These are phyloP conservation scores for Pilobolus umbonatus DNA, from an alignment of 192 early-diverging fungal species.

Conservation along the genomic window DNA sequence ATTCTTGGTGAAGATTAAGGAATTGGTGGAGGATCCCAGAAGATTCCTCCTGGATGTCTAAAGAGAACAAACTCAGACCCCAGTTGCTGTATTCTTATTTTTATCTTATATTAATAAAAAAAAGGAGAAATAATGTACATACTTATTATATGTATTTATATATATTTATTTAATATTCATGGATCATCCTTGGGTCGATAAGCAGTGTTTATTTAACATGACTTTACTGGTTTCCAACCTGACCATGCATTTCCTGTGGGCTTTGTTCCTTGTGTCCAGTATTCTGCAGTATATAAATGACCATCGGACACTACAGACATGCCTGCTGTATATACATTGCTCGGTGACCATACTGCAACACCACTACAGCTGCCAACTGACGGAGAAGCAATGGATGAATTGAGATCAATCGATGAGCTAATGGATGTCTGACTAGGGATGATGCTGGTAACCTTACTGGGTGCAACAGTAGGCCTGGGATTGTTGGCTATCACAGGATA, in stretches of 20 bases:
- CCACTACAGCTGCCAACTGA: conserved; percentile 24
- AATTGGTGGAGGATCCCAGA: conserved; percentile 93
- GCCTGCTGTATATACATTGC: conserved; percentile 34
- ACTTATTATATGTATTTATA: too few species aligned
- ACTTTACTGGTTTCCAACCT: neutral
- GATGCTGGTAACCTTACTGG: neutral
- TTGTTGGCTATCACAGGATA: neutral
- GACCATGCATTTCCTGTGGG: conserved; percentile 5
- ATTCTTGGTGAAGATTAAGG: conserved; percentile 97
- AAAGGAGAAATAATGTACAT: too few species aligned
- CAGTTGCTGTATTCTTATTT: too few species aligned
- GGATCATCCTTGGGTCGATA: too few species aligned
- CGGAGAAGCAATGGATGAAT: conserved; percentile 7
- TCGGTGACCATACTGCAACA: conserved; percentile 17
- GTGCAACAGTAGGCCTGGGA: conserved; percentile 2
- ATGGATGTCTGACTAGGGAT: conserved; percentile 22
- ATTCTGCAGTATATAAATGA: conserved; percentile 34
- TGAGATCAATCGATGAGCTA: conserved; percentile 23
- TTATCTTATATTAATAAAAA: too few species aligned
- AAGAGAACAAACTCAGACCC: too few species aligned
- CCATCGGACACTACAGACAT: conserved; percentile 35
- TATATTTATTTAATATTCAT: too few species aligned
- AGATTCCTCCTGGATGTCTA: conserved; percentile 88
- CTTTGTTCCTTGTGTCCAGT: conserved; percentile 39
- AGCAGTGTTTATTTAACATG: conserved; percentile 1